A percentile compares a stretch with the other conserved stretches of the same genome.
Evolutionary conservation across 2,329 filamentous ascomycete species (phyloP).

Genomic region (Aspergillus vadensis): DNA sequence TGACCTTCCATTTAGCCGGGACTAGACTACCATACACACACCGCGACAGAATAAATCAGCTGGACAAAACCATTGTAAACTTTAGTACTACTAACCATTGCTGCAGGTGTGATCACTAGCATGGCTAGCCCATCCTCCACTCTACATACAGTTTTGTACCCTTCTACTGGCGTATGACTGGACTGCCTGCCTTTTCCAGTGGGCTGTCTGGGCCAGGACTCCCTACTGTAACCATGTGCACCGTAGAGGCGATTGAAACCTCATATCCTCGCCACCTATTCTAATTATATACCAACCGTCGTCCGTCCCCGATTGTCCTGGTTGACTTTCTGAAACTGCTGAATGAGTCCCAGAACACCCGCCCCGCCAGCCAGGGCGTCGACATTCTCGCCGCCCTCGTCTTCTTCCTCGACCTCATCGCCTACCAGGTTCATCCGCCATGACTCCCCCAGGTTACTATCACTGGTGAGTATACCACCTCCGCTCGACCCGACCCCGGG

Average conservation of each 20-base stretch:
- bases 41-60: too few relatives aligned
- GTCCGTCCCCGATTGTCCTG: constrained; percentile 41
- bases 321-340: constrained; percentile 65
- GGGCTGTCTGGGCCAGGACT: too few relatives aligned
- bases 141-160: too few relatives aligned
- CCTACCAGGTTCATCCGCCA: constrained; percentile 50
- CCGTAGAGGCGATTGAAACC: background rate
- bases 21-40: too few relatives aligned
- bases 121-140: too few relatives aligned
- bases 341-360: constrained; percentile 66
- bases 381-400: constrained; percentile 51
- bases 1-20: too few relatives aligned
- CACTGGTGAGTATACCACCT: constrained; percentile 43
- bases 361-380: constrained; percentile 51
- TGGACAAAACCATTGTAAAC: too few relatives aligned
- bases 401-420: constrained; percentile 40
- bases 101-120: too few relatives aligned
- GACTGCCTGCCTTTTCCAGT: too few relatives aligned
- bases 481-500: constrained; percentile 37
- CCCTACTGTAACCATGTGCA: background rate
- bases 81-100: too few relatives aligned
- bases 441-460: constrained; percentile 61
- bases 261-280: background rate
- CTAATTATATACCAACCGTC: constrained; percentile 36
- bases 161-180: too few relatives aligned